These are phyloP conservation scores for Neodidymelliopsis sp. DNA, from an alignment of 2,329 filamentous ascomycete species.

Conservation along the genomic window DNA sequence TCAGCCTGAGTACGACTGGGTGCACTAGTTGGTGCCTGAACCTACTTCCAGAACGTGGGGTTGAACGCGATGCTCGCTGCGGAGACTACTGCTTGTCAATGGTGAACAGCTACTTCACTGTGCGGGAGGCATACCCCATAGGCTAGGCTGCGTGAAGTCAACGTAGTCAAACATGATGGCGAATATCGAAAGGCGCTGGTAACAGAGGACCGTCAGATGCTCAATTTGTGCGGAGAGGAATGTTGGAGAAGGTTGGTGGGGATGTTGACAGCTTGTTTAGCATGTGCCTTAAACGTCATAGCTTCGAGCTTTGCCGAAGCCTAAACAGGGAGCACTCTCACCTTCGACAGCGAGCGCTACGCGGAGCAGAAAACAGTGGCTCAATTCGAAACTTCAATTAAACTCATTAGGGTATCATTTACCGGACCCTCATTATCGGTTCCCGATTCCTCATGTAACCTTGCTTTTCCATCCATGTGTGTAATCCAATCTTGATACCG, in stretches of 20 bases:
- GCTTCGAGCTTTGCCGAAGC: slow-evolving; percentile 23
- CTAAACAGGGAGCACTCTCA: background rate
- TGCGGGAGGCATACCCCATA: slow-evolving; percentile 54
- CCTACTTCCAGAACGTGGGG: slow-evolving; percentile 98
- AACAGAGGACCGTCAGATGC: background rate
- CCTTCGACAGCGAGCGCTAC: background rate
- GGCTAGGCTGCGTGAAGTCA: slow-evolving; percentile 55
- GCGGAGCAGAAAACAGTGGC: too few relatives aligned
- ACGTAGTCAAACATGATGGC: slow-evolving; percentile 41
- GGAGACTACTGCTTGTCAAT: slow-evolving; percentile 67
- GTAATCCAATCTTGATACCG: slow-evolving; percentile 1
- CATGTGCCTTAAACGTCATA: slow-evolving; percentile 41
- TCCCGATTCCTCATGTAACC: background rate
- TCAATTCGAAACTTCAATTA: too few relatives aligned
- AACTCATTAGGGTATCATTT: background rate
- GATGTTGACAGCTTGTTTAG: slow-evolving; percentile 31
- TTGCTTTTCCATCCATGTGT: background rate
- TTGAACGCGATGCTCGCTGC: slow-evolving; percentile 88
- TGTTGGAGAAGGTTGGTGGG: slow-evolving; percentile 15
- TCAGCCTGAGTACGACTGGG: background rate
- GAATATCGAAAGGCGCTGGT: background rate
- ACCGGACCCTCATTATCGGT: background rate
- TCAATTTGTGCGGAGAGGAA: background rate
- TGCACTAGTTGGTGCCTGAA: background rate
- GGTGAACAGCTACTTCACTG: background rate